phyloP scores from a whole-genome alignment of 371 early-diverging fungal species.

The Mortierella sp. region DNA sequence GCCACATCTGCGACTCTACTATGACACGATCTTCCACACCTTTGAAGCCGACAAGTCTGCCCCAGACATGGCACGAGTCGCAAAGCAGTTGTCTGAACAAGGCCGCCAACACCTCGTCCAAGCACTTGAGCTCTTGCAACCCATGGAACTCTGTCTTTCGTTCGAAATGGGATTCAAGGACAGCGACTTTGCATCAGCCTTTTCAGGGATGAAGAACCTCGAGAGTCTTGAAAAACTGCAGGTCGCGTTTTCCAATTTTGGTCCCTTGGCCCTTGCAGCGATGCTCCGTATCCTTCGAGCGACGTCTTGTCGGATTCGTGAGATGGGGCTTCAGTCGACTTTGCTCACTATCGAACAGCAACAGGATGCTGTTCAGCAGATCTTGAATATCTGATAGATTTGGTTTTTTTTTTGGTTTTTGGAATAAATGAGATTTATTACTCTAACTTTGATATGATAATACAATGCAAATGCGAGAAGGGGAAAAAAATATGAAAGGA shows the following conservation, averaged over 20 bases:
- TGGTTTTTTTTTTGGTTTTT: not conserved
- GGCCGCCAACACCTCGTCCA: constrained; percentile 28
- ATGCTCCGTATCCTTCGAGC: constrained; percentile 25
- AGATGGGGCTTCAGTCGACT: constrained; percentile 14
- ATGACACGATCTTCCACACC: not conserved
- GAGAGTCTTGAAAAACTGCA: constrained; percentile 25
- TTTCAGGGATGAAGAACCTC: constrained; percentile 31
- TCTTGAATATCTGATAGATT: constrained; percentile 17
- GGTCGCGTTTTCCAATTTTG: constrained; percentile 32
- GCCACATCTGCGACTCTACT: constrained; percentile 6
- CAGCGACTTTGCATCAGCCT: constrained; percentile 31
- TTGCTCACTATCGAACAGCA: constrained; percentile 13
- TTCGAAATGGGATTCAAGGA: constrained; percentile 27
- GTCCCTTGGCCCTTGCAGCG: constrained; percentile 25
- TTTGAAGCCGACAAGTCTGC: not conserved
- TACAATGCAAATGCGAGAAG: constrained; percentile 16
- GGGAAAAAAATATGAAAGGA: not conserved
- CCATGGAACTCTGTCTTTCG: constrained; percentile 25
- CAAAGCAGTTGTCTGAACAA: not conserved
- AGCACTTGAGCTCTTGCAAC: constrained; percentile 22
- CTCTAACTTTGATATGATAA: constrained; percentile 7
- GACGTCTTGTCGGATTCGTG: constrained; percentile 26
- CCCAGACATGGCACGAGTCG: not conserved
- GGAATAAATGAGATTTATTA: constrained; percentile 13
- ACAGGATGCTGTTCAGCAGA: constrained; percentile 11